These are phyloP conservation scores for Panellus pusillus DNA, from an alignment of 768 basidiomycete species.

Conservation along the genomic window DNA sequence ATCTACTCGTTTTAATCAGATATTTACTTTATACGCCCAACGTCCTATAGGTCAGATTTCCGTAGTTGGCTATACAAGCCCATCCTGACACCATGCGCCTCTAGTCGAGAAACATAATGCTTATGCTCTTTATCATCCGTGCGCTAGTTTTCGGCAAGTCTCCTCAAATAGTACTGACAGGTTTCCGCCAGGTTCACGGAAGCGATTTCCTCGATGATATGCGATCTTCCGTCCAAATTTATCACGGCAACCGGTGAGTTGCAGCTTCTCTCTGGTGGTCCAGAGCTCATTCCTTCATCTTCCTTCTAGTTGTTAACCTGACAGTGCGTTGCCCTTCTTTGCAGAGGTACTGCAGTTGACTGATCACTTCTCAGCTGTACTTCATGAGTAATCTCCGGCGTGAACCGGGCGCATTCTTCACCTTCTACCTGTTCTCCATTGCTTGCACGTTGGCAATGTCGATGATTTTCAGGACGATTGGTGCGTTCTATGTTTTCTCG, in stretches of 20 bases:
- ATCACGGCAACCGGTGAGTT: slow-evolving; percentile 20
- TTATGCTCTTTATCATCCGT: slow-evolving; percentile 43
- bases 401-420: slow-evolving; percentile 40
- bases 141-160: background rate
- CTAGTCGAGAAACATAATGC: slow-evolving; percentile 38
- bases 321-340: slow-evolving; percentile 3
- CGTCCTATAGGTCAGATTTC: slow-evolving; percentile 32
- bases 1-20: slow-evolving; percentile 12
- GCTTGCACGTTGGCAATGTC: slow-evolving; percentile 27
- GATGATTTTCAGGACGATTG: slow-evolving; percentile 34
- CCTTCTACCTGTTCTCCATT: slow-evolving; percentile 39
- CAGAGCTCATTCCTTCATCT: background rate
- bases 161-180: background rate
- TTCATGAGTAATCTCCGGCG: slow-evolving; percentile 43
- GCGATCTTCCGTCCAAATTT: slow-evolving; percentile 35
- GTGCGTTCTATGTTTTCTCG: too few relatives aligned
- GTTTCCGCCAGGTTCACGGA: slow-evolving; percentile 28
- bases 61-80: background rate
- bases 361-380: slow-evolving; percentile 26
- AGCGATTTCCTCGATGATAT: slow-evolving; percentile 38
- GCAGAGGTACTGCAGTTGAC: too few relatives aligned
- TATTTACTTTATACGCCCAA: slow-evolving; percentile 28
- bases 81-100: background rate
- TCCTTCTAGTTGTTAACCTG: slow-evolving; percentile 30
- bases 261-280: background rate